Evolutionary conservation across 768 basidiomycete genomes (phyloP).

Genomic region (Lactifluus hygrophoroides): DNA sequence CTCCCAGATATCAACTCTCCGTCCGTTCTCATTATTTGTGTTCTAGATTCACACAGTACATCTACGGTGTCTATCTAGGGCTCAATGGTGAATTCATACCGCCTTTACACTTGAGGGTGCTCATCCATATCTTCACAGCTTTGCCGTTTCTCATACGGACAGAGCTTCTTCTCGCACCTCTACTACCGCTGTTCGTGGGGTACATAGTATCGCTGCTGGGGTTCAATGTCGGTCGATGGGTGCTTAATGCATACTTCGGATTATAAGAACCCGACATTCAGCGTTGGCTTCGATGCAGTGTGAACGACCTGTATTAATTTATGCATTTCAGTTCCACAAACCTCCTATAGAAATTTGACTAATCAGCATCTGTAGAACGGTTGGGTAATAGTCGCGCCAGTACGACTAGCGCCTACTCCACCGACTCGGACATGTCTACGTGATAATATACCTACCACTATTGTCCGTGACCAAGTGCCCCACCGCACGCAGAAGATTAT

Average conservation of each 20-base stretch:
- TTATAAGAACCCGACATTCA: background rate
- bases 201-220: conserved; percentile 84
- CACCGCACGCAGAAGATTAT: no score
- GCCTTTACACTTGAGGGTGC: background rate
- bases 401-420: no score
- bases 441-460: no score
- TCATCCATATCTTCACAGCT: conserved; percentile 37
- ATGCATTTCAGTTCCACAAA: no score
- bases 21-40: background rate
- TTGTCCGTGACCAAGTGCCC: no score
- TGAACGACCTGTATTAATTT: background rate
- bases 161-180: conserved; percentile 82
- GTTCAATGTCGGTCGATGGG: conserved; percentile 81
- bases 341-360: no score
- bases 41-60: conserved; percentile 78
- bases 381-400: no score
- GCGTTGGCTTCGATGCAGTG: background rate
- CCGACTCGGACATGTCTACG: no score
- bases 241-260: conserved; percentile 75
- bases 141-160: conserved; percentile 91
- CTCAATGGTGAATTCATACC: conserved; percentile 51
- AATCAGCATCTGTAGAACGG: no score
- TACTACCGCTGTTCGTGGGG: conserved; percentile 77
- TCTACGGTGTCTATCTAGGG: conserved; percentile 86
- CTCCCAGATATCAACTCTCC: background rate